A percentile compares a stretch with the other conserved stretches of the same genome.
Conservation (phyloP, 164 flowering plant species). For the Brasenia schreberi region DNA sequence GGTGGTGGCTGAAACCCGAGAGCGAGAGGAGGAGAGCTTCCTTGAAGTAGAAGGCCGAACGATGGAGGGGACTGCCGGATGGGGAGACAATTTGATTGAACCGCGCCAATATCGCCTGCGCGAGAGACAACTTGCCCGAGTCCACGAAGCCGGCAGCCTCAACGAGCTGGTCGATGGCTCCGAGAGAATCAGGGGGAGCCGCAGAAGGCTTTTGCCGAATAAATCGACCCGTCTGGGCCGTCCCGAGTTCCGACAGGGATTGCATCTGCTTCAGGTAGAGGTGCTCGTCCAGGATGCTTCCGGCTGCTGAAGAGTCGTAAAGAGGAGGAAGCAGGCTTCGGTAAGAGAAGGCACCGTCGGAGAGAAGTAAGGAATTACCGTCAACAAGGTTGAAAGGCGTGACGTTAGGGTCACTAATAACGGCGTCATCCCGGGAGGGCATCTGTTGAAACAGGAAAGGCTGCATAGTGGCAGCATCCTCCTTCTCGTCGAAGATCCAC, state of each 20-base stretch:
- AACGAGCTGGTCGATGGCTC: slow-evolving; percentile 47
- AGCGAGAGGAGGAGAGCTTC: slow-evolving; percentile 54
- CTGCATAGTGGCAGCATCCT: slow-evolving; percentile 23
- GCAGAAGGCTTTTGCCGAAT: not conserved
- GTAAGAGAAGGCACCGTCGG: slow-evolving; percentile 11
- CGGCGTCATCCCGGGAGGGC: not conserved
- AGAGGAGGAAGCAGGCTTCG: not conserved
- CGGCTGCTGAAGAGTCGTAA: not conserved
- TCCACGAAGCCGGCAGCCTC: slow-evolving; percentile 63
- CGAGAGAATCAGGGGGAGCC: slow-evolving; percentile 5
- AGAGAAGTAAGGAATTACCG: slow-evolving; percentile 14
- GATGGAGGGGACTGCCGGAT: slow-evolving; percentile 52
- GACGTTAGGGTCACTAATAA: slow-evolving; percentile 4
- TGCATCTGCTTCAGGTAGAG: not conserved
- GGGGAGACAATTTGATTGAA: slow-evolving; percentile 62
- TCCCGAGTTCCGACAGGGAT: not conserved
- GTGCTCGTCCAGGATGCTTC: not conserved
- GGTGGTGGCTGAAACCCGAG: slow-evolving; percentile 8
- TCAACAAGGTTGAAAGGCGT: slow-evolving; percentile 3
- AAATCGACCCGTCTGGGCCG: not conserved
- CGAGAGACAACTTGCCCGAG: slow-evolving; percentile 49
- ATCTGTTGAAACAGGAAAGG: not conserved
- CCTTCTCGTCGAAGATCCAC: slow-evolving; percentile 39
- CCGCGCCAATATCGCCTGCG: slow-evolving; percentile 68
- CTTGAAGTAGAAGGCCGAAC: slow-evolving; percentile 83